Percentiles rank a stretch among this genome's conserved stretches.
These are phyloP conservation scores for sorghum (Sorghum bicolor) DNA, from an alignment of 176 grass and related monocot species.

Conservation along the genomic window Sorghum_bicolor_NCBIv3 NC_012876.2:63681001-63681500, in stretches of 20 bases:
- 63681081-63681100: not conserved
- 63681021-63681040: not conserved
- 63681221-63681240: not conserved
- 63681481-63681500: conserved; percentile 26
- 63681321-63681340: not conserved
- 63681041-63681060: not conserved
- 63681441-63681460: not conserved
- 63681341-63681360: not conserved
- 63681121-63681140: not conserved
- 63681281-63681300: not conserved
- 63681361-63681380: not conserved
- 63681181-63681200: not conserved
- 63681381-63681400: not conserved
- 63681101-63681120: not conserved
- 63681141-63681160: not conserved
- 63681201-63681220: not conserved
- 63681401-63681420: not conserved
- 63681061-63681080: not conserved
- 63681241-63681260: not conserved
- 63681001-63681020: not conserved
- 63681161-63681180: not conserved
- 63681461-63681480: too few species aligned
- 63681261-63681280: not conserved
- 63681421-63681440: not conserved
- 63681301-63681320: not conserved